A percentile compares a stretch with the other conserved stretches of the same genome.
Evolutionary conservation across 1,139 yeast species (phyloP).

Genomic region (Scheffersomyces lignicola): DNA sequence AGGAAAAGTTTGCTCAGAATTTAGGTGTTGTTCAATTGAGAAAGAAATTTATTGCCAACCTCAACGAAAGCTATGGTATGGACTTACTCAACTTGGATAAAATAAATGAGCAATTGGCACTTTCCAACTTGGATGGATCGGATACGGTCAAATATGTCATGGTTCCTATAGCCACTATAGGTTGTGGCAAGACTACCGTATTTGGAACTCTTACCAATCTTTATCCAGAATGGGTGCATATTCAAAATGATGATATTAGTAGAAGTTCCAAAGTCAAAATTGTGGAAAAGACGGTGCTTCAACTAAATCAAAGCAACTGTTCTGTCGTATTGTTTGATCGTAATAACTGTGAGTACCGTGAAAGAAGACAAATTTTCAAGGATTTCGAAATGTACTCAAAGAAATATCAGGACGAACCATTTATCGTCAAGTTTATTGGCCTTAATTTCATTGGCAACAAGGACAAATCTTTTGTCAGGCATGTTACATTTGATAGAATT

Average conservation of each 20-base stretch:
- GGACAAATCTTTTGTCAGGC: constrained; percentile 36
- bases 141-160: constrained; percentile 52
- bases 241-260: constrained; percentile 82
- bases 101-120: constrained; percentile 14
- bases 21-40: constrained; percentile 78
- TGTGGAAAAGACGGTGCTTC: constrained; percentile 49
- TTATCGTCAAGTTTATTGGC: constrained; percentile 54
- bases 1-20: constrained; percentile 50
- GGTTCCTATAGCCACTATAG: constrained; percentile 86
- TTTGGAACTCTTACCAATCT: constrained; percentile 58
- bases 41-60: constrained; percentile 55
- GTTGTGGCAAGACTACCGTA: constrained; percentile 93
- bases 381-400: constrained; percentile 47
- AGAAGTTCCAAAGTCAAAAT: constrained; percentile 52
- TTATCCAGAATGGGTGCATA: constrained; percentile 67
- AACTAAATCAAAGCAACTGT: constrained; percentile 23
- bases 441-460: constrained; percentile 56
- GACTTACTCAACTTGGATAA: constrained; percentile 25
- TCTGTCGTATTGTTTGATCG: constrained; percentile 73
- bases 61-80: constrained; percentile 34
- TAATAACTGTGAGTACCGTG: constrained; percentile 73
- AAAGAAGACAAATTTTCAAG: constrained; percentile 65
- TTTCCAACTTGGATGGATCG: constrained; percentile 8
- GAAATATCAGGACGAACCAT: constrained; percentile 30
- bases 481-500: constrained; percentile 61